These are phyloP conservation scores for Populus simonii DNA, from an alignment of 345 rosid species.

Conservation along the genomic window DNA sequence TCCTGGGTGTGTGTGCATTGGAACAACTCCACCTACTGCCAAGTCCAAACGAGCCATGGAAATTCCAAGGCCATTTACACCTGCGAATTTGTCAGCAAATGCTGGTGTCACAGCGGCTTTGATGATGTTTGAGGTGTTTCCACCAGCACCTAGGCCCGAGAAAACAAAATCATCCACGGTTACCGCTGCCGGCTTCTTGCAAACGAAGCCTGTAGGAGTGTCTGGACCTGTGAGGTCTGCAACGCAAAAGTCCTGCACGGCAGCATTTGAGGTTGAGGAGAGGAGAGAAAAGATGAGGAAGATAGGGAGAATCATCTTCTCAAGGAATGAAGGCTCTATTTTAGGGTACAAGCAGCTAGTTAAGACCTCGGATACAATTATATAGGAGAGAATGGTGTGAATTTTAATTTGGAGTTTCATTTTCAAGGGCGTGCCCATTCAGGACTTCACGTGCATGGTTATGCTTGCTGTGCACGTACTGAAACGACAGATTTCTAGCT, in stretches of 20 bases:
- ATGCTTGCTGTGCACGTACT: not conserved
- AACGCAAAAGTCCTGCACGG: conserved; percentile 73
- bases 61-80: conserved; percentile 68
- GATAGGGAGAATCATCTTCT: conserved; percentile 41
- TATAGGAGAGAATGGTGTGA: conserved; percentile 15
- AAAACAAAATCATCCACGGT: conserved; percentile 60
- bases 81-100: conserved; percentile 53
- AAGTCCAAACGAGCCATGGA: conserved; percentile 75
- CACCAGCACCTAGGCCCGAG: conserved; percentile 52
- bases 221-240: conserved; percentile 52
- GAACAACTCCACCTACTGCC: conserved; percentile 65
- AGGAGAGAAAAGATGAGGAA: conserved; percentile 43
- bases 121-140: conserved; percentile 65
- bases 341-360: not conserved
- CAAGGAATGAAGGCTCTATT: not conserved
- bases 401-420: not conserved
- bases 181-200: conserved; percentile 54
- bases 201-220: conserved; percentile 64
- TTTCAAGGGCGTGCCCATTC: conserved; percentile 3
- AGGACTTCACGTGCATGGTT: conserved; percentile 22
- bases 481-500: conserved; percentile 19
- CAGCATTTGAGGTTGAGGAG: conserved; percentile 47
- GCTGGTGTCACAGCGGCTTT: conserved; percentile 82
- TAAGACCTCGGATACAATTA: not conserved
- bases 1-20: conserved; percentile 83